Base-by-base conservation (phyloP, 116 monocot genomes). In the Trichopus zeylanicus region DNA sequence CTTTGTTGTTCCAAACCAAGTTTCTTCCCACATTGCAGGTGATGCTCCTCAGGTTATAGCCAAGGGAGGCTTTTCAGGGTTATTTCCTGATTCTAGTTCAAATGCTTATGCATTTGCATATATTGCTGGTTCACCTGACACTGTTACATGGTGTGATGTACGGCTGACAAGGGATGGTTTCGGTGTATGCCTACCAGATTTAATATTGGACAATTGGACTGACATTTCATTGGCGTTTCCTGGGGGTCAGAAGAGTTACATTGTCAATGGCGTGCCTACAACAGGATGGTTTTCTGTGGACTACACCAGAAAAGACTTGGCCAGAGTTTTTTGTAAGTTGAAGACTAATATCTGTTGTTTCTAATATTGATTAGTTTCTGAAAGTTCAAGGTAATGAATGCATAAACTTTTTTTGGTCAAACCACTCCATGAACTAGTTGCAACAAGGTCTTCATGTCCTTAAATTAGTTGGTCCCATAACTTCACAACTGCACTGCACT, bases 1-100 rank as follows among this genome's bases (percentile, higher is more conserved):
- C n/a, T n/a, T n/a, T n/a, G n/a, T n/a, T 53, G 8, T 9, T 12
- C 27, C 3, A 11, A 5, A 53, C 26, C 28, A 12, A 26, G 26
- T 27, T 16, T 29, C 10, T 31, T 61, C 49, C 19, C 0, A 54
- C 52, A n/a, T 52, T 68, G 56, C 75, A 79, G 79, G 79, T 16
- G 62, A 70, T 42, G 49, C 47, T 12, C 79, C 74, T 34, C 27
- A 42, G 16, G 29, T 79, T 11, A 34, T 74, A 24, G 79, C 74
- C 1, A 74, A 58, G 56, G 79, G 79, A 19, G 79, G 79, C 0
- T 66, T 70, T 38, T 79, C 79, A 3, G 79, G 79, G 21, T 34
- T 79, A 31, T 79, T 70, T 57, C 79, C 79, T 4, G 66, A 65
- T 22, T 71, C 62, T 30, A 70, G 71, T 58, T 11, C 7, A 10